Evolutionary conservation across 805 yeast genomes (phyloP).

Genomic region (Ascoidea tarda): DNA sequence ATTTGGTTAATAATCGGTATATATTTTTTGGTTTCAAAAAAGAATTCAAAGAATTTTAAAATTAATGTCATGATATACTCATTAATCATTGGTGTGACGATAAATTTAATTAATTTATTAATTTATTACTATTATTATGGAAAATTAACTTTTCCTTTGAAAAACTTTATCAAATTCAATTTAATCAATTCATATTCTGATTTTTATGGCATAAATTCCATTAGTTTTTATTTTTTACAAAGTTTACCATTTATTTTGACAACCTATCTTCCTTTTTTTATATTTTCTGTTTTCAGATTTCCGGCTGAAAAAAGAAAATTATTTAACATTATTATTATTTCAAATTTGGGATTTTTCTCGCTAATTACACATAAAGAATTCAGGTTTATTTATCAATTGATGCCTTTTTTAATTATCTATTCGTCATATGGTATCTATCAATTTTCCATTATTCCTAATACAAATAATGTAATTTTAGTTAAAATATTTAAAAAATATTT

Average conservation of each 20-base stretch:
- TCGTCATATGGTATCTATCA: constrained; percentile 25
- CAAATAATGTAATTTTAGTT: constrained; percentile 3
- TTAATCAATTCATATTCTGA: constrained; percentile 56
- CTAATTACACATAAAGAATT: constrained; percentile 76
- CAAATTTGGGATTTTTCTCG: constrained; percentile 46
- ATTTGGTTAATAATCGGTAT: constrained; percentile 61
- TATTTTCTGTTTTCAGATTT: constrained; percentile 24
- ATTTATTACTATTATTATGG: constrained; percentile 54
- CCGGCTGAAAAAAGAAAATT: constrained; percentile 16
- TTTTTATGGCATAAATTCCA: constrained; percentile 76
- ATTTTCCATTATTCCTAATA: not conserved
- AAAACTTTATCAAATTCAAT: constrained; percentile 66
- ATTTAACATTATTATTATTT: constrained; percentile 17
- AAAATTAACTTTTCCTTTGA: constrained; percentile 40
- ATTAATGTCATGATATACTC: constrained; percentile 12
- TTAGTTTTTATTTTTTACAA: constrained; percentile 76
- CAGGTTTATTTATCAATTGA: constrained; percentile 74
- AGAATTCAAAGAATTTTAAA: constrained; percentile 6
- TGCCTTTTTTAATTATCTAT: constrained; percentile 53
- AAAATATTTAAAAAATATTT: constrained; percentile 7
- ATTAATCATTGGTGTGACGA: constrained; percentile 12
- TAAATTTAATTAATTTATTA: constrained; percentile 22
- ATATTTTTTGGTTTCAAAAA: constrained; percentile 6
- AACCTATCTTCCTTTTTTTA: constrained; percentile 48
- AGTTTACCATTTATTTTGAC: constrained; percentile 68